Conservation (phyloP, 139 green algal species). For the Chlorella sp. region DNA sequence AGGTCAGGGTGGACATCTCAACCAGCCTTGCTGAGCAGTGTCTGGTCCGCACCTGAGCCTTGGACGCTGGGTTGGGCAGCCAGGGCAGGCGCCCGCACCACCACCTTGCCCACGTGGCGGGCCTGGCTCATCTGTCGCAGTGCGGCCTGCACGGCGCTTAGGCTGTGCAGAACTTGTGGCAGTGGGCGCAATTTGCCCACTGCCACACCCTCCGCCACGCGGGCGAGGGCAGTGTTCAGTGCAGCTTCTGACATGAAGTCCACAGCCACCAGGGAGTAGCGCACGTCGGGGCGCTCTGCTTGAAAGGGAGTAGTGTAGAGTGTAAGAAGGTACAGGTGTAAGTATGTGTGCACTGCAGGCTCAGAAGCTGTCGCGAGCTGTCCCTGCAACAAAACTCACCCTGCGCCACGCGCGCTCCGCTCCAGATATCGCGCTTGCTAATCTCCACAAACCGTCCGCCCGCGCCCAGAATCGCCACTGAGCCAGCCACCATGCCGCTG, state of each 20-base stretch:
- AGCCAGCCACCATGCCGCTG: slow-evolving; percentile 87
- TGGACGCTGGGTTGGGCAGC: background rate
- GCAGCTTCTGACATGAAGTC: slow-evolving; percentile 84
- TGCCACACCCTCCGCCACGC: slow-evolving; percentile 52
- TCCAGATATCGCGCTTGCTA: slow-evolving; percentile 93
- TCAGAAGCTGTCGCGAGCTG: background rate
- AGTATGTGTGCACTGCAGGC: too few relatives aligned
- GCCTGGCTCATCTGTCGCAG: slow-evolving; percentile 88
- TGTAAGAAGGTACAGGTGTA: too few relatives aligned
- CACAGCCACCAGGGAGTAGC: slow-evolving; percentile 81
- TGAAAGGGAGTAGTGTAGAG: background rate
- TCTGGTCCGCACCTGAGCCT: background rate
- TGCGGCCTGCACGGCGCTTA: slow-evolving; percentile 62
- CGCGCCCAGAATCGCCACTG: slow-evolving; percentile 60
- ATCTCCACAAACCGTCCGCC: slow-evolving; percentile 88
- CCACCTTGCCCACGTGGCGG: slow-evolving; percentile 88
- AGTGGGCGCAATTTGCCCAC: slow-evolving; percentile 61
- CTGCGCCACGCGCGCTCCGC: slow-evolving; percentile 42
- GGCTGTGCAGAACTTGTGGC: slow-evolving; percentile 49
- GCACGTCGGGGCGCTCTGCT: slow-evolving; percentile 81
- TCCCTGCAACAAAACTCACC: background rate
- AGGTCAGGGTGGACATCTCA: too few relatives aligned
- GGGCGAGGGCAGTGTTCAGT: slow-evolving; percentile 55
- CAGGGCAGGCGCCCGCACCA: slow-evolving; percentile 64
- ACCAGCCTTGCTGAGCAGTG: too few relatives aligned